A percentile compares a stretch with the other conserved stretches of the same genome.
Evolutionary conservation across 2,329 filamentous ascomycete genomes (phyloP).

Genomic region (Cladorrhinum sp.): DNA sequence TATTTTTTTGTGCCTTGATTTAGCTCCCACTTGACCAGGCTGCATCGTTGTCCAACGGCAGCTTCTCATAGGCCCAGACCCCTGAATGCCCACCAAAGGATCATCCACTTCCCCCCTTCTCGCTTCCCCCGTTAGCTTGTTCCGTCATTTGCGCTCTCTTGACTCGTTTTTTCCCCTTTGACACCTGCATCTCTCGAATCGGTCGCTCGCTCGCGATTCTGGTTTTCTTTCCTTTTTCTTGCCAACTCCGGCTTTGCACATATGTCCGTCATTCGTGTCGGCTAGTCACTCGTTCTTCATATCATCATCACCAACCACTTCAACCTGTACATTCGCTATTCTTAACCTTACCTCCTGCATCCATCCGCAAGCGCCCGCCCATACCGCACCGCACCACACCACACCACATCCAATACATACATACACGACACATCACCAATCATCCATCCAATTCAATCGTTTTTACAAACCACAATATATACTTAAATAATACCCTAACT

Average conservation of each 20-base stretch:
- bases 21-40: conserved; percentile 7
- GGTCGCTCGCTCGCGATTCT: background rate
- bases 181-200: conserved; percentile 2
- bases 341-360: background rate
- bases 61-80: conserved; percentile 17
- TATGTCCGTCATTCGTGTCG: conserved; percentile 9
- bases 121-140: conserved; percentile 12
- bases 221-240: background rate
- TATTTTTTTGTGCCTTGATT: conserved; percentile 18
- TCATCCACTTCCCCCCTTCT: conserved; percentile 13
- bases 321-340: background rate
- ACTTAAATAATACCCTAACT: conserved; percentile 1
- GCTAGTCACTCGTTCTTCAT: conserved; percentile 18
- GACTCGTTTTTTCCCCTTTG: conserved; percentile 9
- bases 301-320: background rate
- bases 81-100: background rate
- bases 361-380: background rate
- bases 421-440: background rate
- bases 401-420: background rate
- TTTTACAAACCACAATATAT: conserved; percentile 1
- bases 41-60: conserved; percentile 1
- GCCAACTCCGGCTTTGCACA: background rate
- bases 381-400: background rate
- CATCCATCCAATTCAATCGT: conserved; percentile 3
- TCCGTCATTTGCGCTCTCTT: conserved; percentile 15